Conservation (phyloP, 306 rosid genomes). For the Abrus precatorius region DNA sequence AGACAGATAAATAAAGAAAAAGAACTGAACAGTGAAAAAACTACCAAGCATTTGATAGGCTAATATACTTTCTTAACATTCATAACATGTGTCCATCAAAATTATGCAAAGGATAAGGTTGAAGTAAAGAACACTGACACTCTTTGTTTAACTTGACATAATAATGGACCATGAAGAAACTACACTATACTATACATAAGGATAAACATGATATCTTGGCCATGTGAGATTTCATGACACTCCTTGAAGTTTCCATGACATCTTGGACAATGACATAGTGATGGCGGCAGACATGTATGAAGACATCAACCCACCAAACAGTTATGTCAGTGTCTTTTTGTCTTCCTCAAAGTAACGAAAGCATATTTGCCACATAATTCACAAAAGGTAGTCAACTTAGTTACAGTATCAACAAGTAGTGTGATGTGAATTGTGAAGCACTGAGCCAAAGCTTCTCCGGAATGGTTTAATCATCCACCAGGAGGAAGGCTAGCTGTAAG, state of each 20-base stretch:
- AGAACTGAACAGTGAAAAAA: not conserved
- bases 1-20: not conserved
- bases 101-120: not conserved
- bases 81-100: slow-evolving; percentile 1
- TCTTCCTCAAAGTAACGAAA: slow-evolving; percentile 81
- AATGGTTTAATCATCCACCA: slow-evolving; percentile 31
- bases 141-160: slow-evolving; percentile 25
- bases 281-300: slow-evolving; percentile 82
- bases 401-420: slow-evolving; percentile 86
- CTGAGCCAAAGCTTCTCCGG: slow-evolving; percentile 89
- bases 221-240: slow-evolving; percentile 58
- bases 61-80: slow-evolving; percentile 14
- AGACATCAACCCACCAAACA: slow-evolving; percentile 81
- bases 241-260: slow-evolving; percentile 59
- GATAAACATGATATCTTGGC: slow-evolving; percentile 9
- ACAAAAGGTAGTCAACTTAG: slow-evolving; percentile 86
- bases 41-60: not conserved
- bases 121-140: not conserved
- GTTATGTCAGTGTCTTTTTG: slow-evolving; percentile 69
- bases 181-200: slow-evolving; percentile 38
- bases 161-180: slow-evolving; percentile 1
- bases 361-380: slow-evolving; percentile 87
- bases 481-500: not conserved
- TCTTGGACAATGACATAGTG: slow-evolving; percentile 74
- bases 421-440: slow-evolving; percentile 70